Evolutionary conservation across 306 rosid species (phyloP), one percentile per base, ranked within the genome.

Genomic region (Gynostemma pentaphyllum): DNA sequence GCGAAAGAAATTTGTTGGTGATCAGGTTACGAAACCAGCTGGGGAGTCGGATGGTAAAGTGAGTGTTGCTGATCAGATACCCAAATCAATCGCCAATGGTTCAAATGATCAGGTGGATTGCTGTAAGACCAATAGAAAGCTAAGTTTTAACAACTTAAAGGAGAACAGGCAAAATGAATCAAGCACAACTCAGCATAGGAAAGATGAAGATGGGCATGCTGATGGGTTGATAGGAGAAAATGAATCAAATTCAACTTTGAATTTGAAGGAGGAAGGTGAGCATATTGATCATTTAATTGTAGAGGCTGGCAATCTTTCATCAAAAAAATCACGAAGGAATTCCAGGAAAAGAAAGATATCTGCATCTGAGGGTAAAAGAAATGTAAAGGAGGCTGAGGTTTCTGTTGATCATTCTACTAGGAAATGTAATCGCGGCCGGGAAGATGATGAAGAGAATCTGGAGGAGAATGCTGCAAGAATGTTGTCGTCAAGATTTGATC

Each of bases 401-500:
- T 57, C 77, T 74, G 63, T 72, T 36, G 75, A 60, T 67, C 68
- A 57, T 72, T 75, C 79, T 62, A 24, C 70, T 48, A 84, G 72
- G 73, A 37, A 68, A 57, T 66, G 80, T 66, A 78, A 74, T 75
- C 79, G 78, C 55, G 62, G 70, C 40, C 80, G 45, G 16, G 94
- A 83, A 74, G 95, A 85, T 0, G 90, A 92, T 47, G 94, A 88
- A 75, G 95, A 84, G 74, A 94, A 94, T 80, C 97, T 94, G 42
- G 99, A 94, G 80, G 95, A 88, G 79, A 94, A 88, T 74, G 99
- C 99, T 50, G 97, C 97, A 5, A 84, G 79, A 76, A 94, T 94
- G 99, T 84, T 94, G 64, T 94, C 99, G 23, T 94, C 99, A 56
- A 80, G 99, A 82, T 94, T 94, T 80, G 94, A 94, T 86, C 95